phyloP scores from a whole-genome alignment of 2,329 filamentous ascomycete species.

The Diaporthe ilicicola region DNA sequence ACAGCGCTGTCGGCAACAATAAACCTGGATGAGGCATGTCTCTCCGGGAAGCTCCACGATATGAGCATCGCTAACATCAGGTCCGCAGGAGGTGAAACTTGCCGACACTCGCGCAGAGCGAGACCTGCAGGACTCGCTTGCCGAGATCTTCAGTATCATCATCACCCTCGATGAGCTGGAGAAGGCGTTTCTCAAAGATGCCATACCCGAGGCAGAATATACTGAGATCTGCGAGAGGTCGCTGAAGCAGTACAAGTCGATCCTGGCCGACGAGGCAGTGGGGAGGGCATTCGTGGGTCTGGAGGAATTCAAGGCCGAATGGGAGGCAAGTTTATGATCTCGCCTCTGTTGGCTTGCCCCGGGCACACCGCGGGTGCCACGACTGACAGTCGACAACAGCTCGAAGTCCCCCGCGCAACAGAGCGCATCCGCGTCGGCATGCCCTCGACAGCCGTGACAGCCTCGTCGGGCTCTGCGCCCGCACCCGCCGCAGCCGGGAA shows the following conservation, averaged over 20 bases:
- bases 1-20: slow-evolving; percentile 85
- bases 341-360: too few species aligned
- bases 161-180: slow-evolving; percentile 94
- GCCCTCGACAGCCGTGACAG: slow-evolving; percentile 79
- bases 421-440: slow-evolving; percentile 92
- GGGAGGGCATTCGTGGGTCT: slow-evolving; percentile 85
- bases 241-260: slow-evolving; percentile 96
- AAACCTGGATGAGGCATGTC: slow-evolving; percentile 84
- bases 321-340: slow-evolving; percentile 73
- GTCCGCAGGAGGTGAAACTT: slow-evolving; percentile 86
- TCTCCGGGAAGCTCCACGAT: neutral
- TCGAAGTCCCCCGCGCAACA: slow-evolving; percentile 93
- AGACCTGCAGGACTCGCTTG: slow-evolving; percentile 93
- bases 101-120: slow-evolving; percentile 86
- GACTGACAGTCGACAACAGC: slow-evolving; percentile 57
- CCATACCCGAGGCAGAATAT: slow-evolving; percentile 89
- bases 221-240: slow-evolving; percentile 95
- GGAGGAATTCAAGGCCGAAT: slow-evolving; percentile 89
- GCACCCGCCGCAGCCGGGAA: slow-evolving; percentile 53
- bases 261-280: slow-evolving; percentile 90
- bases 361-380: neutral
- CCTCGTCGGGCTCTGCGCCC: slow-evolving; percentile 55
- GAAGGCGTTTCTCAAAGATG: slow-evolving; percentile 96
- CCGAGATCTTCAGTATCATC: slow-evolving; percentile 97
- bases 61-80: slow-evolving; percentile 23